A percentile compares a stretch with the other conserved stretches of the same genome.
phyloP scores from a whole-genome alignment of 208 protist species.

The Perkinsela sp. region DNA sequence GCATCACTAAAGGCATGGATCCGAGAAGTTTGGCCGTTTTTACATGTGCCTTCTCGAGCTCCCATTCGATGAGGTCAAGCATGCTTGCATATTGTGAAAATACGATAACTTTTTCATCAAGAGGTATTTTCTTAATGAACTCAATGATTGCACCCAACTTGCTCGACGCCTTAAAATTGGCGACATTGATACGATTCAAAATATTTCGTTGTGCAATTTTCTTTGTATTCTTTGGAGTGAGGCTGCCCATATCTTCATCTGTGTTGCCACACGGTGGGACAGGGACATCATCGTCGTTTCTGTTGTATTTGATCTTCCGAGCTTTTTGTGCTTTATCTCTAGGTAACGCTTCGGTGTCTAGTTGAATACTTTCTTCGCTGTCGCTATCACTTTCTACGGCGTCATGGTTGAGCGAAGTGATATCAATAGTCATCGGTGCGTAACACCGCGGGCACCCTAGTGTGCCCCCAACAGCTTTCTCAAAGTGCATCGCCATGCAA shows the following conservation, averaged over 20 bases:
- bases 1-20: constrained; percentile 40
- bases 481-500: constrained; percentile 48
- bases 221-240: constrained; percentile 8
- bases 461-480: constrained; percentile 25
- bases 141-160: constrained; percentile 60
- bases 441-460: constrained; percentile 53
- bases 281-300: not conserved
- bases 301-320: too few species aligned
- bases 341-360: not conserved
- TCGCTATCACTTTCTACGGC: constrained; percentile 8
- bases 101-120: constrained; percentile 62
- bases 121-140: constrained; percentile 29
- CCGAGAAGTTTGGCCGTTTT: constrained; percentile 63
- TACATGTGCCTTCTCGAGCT: constrained; percentile 31
- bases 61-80: constrained; percentile 72
- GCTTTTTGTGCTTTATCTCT: too few species aligned
- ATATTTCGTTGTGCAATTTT: constrained; percentile 17
- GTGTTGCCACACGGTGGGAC: not conserved
- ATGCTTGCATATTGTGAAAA: constrained; percentile 85
- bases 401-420: constrained; percentile 5
- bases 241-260: not conserved
- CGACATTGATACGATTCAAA: constrained; percentile 24
- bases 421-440: constrained; percentile 43
- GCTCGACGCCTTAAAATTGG: constrained; percentile 40
- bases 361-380: constrained; percentile 12